Percentiles rank a stretch among this genome's conserved stretches.
phyloP scores from a whole-genome alignment of 2,329 filamentous ascomycete genomes.

The Aspergillus pseudoglaucus region DNA sequence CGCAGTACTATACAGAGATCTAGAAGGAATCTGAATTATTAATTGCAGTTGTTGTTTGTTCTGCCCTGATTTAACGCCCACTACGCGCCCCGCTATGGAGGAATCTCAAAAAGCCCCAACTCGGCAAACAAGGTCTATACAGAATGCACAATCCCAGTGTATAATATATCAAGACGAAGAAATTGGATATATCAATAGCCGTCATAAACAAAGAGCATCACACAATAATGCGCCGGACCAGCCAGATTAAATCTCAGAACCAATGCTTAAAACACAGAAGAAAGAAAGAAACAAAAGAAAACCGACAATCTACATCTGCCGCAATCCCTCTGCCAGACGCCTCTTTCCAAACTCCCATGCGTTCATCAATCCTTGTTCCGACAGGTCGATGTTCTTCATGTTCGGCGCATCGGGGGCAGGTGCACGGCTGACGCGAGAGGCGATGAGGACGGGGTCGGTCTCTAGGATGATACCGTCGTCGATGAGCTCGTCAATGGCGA shows the following conservation, averaged over 20 bases:
- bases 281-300: constrained; percentile 13
- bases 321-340: constrained; percentile 82
- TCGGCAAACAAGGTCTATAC: too few relatives aligned
- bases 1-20: too few relatives aligned
- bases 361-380: constrained; percentile 91
- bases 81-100: too few relatives aligned
- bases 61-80: too few relatives aligned
- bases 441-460: constrained; percentile 90
- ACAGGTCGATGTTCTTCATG: constrained; percentile 89
- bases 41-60: too few relatives aligned
- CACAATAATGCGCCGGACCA: constrained; percentile 31
- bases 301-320: constrained; percentile 44
- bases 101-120: too few relatives aligned
- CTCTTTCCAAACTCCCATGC: constrained; percentile 88
- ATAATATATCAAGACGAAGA: too few relatives aligned
- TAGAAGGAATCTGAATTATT: too few relatives aligned
- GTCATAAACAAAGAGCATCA: constrained; percentile 17
- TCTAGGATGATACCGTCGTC: constrained; percentile 96
- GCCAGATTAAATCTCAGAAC: constrained; percentile 23
- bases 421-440: constrained; percentile 84
- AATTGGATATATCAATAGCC: constrained; percentile 3
- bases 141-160: too few relatives aligned
- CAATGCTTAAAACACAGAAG: constrained; percentile 10
- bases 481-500: constrained; percentile 91
- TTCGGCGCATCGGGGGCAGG: constrained; percentile 81